Base-by-base conservation (phyloP, 2,329 filamentous ascomycete species). In the Dendrostoma leiphaemia region DNA sequence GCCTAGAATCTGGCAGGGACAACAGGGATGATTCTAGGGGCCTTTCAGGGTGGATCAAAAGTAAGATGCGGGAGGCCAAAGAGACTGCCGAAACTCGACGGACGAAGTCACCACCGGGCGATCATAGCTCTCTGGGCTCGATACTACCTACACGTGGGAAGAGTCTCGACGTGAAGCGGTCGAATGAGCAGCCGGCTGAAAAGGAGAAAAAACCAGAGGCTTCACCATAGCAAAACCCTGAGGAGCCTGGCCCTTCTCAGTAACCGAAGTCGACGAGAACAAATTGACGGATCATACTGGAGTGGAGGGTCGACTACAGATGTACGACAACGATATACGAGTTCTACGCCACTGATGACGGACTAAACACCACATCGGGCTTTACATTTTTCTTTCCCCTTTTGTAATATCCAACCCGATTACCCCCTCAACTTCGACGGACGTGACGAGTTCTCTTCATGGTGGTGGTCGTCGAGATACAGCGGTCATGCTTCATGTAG, bases 51-150 rank as follows among this genome's bases (percentile, higher is more conserved):
- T 84, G 82, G 81, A 79, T 84, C 60, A 82, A 77, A 64, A 79
- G 71, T 66, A 84, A 84, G 64, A 82, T 83, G 64, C 78, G 81
- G 24, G 81, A 82, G 62, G 78, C 78, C 48, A 84, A 82, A 65
- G 81, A 83, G 59, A 81, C 70, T 38, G 76, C 71, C 1, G 81
- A 83, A 52, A 74, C 80, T 44, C 73, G 78, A 60, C 74, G 82
- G 47, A 78, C 76, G 61, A 83, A 83, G 65, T 83, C 81, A 8
- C 81, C 81, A 3, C 77, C 81, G 2, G 70, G 70, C 23, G 73
- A 75, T 23, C 55, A 50, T 21, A 41, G 51, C 6, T 44, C 65
- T 62, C 53, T 60, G 65, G 64, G 48, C 65, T 59, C 24, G 67
- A n/a, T 74, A 28, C 46, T 74, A 3, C 60, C 68, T 13, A 61